phyloP scores from a whole-genome alignment of 768 basidiomycete species.

The Mycena pura region DNA sequence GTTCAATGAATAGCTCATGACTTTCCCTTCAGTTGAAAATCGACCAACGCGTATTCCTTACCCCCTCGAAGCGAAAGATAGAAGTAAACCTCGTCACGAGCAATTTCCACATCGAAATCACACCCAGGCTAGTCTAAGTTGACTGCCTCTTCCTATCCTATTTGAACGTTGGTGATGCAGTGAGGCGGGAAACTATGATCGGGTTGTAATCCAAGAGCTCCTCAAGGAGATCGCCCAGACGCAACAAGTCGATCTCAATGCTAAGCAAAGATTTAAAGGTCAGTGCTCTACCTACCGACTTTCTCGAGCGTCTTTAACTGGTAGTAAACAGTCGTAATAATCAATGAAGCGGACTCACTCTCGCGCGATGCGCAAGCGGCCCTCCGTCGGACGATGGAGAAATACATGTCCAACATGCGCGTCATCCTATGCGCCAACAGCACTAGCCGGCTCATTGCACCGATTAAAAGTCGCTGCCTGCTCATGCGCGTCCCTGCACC shows the following conservation, averaged over 20 bases:
- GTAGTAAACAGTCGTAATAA: slow-evolving; percentile 80
- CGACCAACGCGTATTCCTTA: slow-evolving; percentile 94
- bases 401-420: slow-evolving; percentile 97
- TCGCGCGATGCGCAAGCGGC: slow-evolving; percentile 97
- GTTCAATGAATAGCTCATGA: not conserved
- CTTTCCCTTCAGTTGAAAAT: slow-evolving; percentile 83
- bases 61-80: slow-evolving; percentile 91
- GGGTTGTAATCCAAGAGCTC: slow-evolving; percentile 95
- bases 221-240: slow-evolving; percentile 99
- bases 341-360: slow-evolving; percentile 96
- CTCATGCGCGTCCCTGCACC: slow-evolving; percentile 94
- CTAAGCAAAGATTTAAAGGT: slow-evolving; percentile 98
- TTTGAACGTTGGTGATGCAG: slow-evolving; percentile 46
- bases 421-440: slow-evolving; percentile 97
- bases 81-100: slow-evolving; percentile 98
- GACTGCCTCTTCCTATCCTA: not conserved
- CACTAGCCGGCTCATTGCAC: slow-evolving; percentile 94
- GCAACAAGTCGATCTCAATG: slow-evolving; percentile 95
- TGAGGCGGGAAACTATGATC: slow-evolving; percentile 94
- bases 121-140: slow-evolving; percentile 74
- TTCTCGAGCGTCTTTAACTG: not conserved
- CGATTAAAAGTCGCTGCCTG: slow-evolving; percentile 94
- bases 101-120: slow-evolving; percentile 98
- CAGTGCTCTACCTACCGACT: slow-evolving; percentile 7
- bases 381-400: slow-evolving; percentile 97